Evolutionary conservation across 1,139 yeast genomes (phyloP), one percentile per base, ranked within the genome.

Genomic region (Kurtzmaniella quercitrusa): DNA sequence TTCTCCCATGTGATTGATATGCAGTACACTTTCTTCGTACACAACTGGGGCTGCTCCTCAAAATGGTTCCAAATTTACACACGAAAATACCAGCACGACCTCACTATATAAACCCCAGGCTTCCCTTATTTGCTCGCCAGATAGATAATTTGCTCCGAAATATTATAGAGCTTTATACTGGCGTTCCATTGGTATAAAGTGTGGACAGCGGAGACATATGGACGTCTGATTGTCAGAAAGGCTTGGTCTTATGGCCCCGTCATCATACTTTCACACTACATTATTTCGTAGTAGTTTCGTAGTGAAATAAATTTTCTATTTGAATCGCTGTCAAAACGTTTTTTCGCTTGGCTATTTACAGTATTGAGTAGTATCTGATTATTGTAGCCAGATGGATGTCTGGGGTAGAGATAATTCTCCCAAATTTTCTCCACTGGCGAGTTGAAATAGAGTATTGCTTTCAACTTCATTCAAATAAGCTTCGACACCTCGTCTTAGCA

Each of bases 171-270:
- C 84, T 76, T 76, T 63, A 61, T 67, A 65, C 65, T 64, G 59
- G 47, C 49, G 53, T 51, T 50, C 63, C 51, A 55, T 67, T 64
- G 68, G 64, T 63, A 59, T 64, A 64, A 65, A 74, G 86, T 75
- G 87, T 78, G 87, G 85, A 80, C 84, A 79, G 78, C 84, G 78
- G 84, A 80, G 85, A 66, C 57, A 80, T 60, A 80, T 37, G 44
- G 51, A 70, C 42, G 40, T 22, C 9, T 38, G 41, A 15, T 38
- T 34, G 41, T 17, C 18, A 33, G 20, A 17, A 33, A 33, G 40
- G 35, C 18, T 30, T 14, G 21, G 28, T 18, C 18, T 14, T 14
- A 14, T 17, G 32, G 39, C 23, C 26, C 22, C 6, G 34, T 26
- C 37, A 16, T 20, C 37, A 20, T 34, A 19, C 26, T 19, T 11